Conservation (phyloP, 2,329 filamentous ascomycete species). For the Teratosphaeria viscida region DNA sequence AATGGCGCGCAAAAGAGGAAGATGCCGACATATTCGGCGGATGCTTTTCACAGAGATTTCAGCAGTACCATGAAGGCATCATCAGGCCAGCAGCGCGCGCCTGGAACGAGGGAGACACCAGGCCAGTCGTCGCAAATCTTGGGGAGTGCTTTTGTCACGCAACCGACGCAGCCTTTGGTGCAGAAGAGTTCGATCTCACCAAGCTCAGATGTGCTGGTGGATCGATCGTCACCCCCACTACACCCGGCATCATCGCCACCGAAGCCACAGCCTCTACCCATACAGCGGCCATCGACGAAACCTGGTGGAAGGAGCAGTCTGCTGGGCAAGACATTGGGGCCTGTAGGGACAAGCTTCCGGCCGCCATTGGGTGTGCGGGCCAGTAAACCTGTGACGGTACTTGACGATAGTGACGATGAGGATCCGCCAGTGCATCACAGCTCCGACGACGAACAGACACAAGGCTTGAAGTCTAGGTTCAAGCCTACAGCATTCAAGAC, state of each 20-base stretch:
- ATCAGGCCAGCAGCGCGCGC: not conserved
- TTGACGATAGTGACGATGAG: conserved; percentile 43
- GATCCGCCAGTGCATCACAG: conserved; percentile 27
- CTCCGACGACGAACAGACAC: conserved; percentile 20
- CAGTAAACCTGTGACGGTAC: conserved; percentile 9
- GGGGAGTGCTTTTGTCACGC: conserved; percentile 31
- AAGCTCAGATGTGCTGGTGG: conserved; percentile 58
- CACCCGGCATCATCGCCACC: conserved; percentile 30
- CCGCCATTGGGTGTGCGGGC: conserved; percentile 24
- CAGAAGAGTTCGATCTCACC: conserved; percentile 1
- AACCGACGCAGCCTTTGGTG: conserved; percentile 35
- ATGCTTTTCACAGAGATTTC: conserved; percentile 14
- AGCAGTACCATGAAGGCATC: conserved; percentile 3
- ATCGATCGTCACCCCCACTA: conserved; percentile 62
- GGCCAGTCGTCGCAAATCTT: not conserved
- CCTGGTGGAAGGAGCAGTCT: conserved; percentile 28
- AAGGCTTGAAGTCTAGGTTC: conserved; percentile 45
- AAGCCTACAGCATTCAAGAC: conserved; percentile 48
- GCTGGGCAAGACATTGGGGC: conserved; percentile 57
- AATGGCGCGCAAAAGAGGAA: conserved; percentile 11
- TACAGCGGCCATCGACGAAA: conserved; percentile 14
- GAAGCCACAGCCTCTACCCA: conserved; percentile 14
- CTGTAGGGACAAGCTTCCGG: conserved; percentile 62
- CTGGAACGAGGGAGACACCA: not conserved
- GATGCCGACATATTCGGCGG: conserved; percentile 10